Evolutionary conservation across 2,329 filamentous ascomycete genomes (phyloP).

Genomic region (Pezicula radicicola): DNA sequence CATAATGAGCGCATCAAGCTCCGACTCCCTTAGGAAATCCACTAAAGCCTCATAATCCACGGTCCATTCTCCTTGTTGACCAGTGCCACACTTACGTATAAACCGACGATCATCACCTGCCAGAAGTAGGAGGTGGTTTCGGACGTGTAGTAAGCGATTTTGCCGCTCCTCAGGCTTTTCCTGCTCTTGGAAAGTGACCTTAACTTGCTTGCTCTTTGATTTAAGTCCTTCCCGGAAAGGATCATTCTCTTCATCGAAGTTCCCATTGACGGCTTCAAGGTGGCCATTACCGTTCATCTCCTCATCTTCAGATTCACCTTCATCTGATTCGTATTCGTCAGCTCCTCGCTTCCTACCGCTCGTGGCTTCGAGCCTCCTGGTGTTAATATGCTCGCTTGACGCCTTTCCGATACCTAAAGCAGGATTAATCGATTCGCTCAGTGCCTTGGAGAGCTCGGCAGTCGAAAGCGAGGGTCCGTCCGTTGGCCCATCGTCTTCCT

Average conservation of each 20-base stretch:
- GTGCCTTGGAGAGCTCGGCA: conserved; percentile 51
- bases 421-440: conserved; percentile 51
- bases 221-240: neutral
- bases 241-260: conserved; percentile 13
- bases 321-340: conserved; percentile 21
- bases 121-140: conserved; percentile 71
- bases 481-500: conserved; percentile 18
- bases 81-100: conserved; percentile 61
- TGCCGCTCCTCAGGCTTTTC: conserved; percentile 32
- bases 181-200: conserved; percentile 53
- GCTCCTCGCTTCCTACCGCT: conserved; percentile 21
- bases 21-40: conserved; percentile 66
- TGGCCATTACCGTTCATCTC: conserved; percentile 10
- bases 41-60: conserved; percentile 78
- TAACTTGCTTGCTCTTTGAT: conserved; percentile 24
- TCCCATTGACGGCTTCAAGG: conserved; percentile 6
- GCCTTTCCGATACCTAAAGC: conserved; percentile 56
- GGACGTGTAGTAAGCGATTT: conserved; percentile 56
- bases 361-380: conserved; percentile 46
- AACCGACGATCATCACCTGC: conserved; percentile 68
- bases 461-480: conserved; percentile 44
- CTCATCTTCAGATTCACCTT: conserved; percentile 15
- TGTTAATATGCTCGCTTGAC: conserved; percentile 42
- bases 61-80: conserved; percentile 71
- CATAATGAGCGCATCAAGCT: conserved; percentile 79